Base-by-base conservation (phyloP, 331 rosid species). In the Acacia pycnantha region DNA sequence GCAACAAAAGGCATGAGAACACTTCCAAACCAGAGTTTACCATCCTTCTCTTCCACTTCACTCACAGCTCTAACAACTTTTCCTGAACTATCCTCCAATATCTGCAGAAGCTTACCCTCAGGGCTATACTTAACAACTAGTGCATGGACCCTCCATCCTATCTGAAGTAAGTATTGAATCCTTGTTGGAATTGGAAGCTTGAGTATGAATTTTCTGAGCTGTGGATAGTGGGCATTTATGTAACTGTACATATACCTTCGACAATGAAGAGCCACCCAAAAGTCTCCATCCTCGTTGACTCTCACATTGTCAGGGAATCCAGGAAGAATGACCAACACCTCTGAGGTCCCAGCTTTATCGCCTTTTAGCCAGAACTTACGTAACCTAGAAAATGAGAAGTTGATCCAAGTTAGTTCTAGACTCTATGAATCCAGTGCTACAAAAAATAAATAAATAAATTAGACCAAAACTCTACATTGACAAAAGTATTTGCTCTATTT, bases 291-390 rank as follows among this genome's bases (percentile, higher is more conserved):
- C 77, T 88, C 87, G 41, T 95, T 93, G 54, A 90, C 89, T 74
- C 99, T 87, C 65, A 95, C 84, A 48, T 95, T 95, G 88, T 95
- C 99, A 2, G 99, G 99, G 86, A 67, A 87, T 85, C 99, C 98
- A 6, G 97, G 97, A 21, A 95, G 89, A 70, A 88, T 61, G 13
- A 97, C 97, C 2, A 95, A 62, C 72, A 91, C 85, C 86, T 95
- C 98, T 8, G 90, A 86, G 64, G 91, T 92, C 62, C 97, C 99
- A 9, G 94, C 94, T 15, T 90, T 93, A 19, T 93, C 92, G 6
- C 98, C 95, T 87, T 92, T 93, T 85, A 95, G 86, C 98, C 98
- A 95, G 81, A 89, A 92, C 83, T 90, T 92, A 67, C 85, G 71
- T 76, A 95, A 82, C 81, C 98, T 95, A 77, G 73, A 68, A 50